These are phyloP conservation scores for Acanthochlamys bracteata DNA, from an alignment of 106 monocot species.

Conservation along the genomic window DNA sequence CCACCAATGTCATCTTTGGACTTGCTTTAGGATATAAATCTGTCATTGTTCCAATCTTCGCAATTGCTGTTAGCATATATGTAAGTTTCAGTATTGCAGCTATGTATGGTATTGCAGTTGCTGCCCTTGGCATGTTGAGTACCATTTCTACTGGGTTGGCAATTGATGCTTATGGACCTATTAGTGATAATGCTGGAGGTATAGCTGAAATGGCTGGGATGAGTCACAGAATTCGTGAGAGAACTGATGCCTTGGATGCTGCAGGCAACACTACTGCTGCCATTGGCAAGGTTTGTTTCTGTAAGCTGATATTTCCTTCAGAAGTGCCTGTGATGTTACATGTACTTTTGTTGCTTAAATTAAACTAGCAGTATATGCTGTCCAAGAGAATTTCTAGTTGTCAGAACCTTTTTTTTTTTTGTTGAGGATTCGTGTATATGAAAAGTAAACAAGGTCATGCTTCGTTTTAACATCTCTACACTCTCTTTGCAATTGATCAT, in stretches of 20 bases:
- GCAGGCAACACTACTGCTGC: slow-evolving; percentile 92
- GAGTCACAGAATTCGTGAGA: slow-evolving; percentile 72
- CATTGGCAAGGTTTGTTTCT: slow-evolving; percentile 53
- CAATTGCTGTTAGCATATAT: slow-evolving; percentile 58
- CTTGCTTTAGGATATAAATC: slow-evolving; percentile 73
- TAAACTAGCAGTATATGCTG: too few species aligned
- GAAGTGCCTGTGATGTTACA: too few species aligned
- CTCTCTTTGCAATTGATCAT: too few species aligned
- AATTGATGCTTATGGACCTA: slow-evolving; percentile 67
- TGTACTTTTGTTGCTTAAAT: too few species aligned
- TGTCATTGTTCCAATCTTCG: slow-evolving; percentile 67
- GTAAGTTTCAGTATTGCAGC: slow-evolving; percentile 66
- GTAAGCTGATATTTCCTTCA: too few species aligned
- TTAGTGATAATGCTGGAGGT: slow-evolving; percentile 90
- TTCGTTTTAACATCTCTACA: too few species aligned
- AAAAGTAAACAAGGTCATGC: too few species aligned
- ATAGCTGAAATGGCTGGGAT: slow-evolving; percentile 98
- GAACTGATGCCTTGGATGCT: slow-evolving; percentile 82
- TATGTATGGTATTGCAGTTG: slow-evolving; percentile 76
- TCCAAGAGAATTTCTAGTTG: too few species aligned
- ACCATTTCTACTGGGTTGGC: slow-evolving; percentile 65
- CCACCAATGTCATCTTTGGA: slow-evolving; percentile 68
- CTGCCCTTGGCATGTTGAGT: slow-evolving; percentile 66
- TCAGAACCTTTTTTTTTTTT: too few species aligned
- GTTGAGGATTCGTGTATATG: too few species aligned